A percentile compares a stretch with the other conserved stretches of the same genome.
These are phyloP conservation scores for Porogramme epimiltina DNA, from an alignment of 1,284 basidiomycete species.

Conservation along the genomic window DNA sequence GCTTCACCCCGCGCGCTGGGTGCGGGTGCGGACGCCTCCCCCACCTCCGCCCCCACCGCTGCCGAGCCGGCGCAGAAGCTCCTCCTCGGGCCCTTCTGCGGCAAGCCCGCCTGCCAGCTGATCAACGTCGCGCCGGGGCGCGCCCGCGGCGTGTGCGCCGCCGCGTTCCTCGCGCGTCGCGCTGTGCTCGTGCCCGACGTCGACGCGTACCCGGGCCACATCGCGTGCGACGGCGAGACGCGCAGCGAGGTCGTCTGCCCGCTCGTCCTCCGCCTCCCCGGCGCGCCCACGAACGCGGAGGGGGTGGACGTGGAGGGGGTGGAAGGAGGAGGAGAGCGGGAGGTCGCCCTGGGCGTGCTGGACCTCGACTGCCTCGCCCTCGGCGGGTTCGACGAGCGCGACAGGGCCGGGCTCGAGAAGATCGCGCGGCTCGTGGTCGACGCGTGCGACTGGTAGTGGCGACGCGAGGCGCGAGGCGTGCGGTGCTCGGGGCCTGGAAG, in stretches of 20 bases:
- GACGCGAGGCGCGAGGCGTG: no score
- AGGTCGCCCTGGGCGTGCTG: slow-evolving; percentile 73
- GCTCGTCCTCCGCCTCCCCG: slow-evolving; percentile 46
- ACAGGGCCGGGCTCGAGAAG: slow-evolving; percentile 70
- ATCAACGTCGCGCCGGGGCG: slow-evolving; percentile 63
- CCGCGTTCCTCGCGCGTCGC: slow-evolving; percentile 59
- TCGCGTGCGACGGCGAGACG: slow-evolving; percentile 86
- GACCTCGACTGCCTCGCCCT: slow-evolving; percentile 82
- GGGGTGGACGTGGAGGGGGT: slow-evolving; percentile 24
- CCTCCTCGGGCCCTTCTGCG: slow-evolving; percentile 83
- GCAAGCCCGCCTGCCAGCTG: slow-evolving; percentile 85
- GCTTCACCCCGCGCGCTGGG: no score
- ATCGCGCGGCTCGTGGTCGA: slow-evolving; percentile 65
- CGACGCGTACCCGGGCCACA: slow-evolving; percentile 82
- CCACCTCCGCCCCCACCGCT: neutral
- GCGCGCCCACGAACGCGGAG: slow-evolving; percentile 1
- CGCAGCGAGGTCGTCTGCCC: slow-evolving; percentile 88
- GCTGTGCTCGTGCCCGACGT: slow-evolving; percentile 75
- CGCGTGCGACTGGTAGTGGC: slow-evolving; percentile 54
- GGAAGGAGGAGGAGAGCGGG: neutral
- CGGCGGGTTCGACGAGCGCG: slow-evolving; percentile 76
- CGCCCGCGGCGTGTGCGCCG: slow-evolving; percentile 79
- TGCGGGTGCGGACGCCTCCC: no score
- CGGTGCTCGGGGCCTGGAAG: no score
- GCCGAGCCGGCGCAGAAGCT: slow-evolving; percentile 35